These are phyloP conservation scores for Filosporella fistucella DNA, from an alignment of 495 filamentous ascomycete genomes.

Conservation along the genomic window DNA sequence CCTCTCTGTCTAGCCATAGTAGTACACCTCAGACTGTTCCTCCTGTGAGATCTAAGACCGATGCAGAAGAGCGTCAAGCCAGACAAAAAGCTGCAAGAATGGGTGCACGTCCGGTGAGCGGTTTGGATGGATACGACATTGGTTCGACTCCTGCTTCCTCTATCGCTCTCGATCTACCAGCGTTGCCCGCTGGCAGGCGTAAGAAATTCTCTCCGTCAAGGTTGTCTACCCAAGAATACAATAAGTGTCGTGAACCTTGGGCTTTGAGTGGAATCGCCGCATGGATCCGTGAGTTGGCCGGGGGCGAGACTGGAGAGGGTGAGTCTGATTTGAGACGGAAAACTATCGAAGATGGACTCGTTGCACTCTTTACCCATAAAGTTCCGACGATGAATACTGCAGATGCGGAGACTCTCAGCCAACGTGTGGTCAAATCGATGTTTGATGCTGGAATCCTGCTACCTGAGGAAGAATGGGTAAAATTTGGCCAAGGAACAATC, in stretches of 20 bases:
- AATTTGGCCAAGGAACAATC: conserved; percentile 70
- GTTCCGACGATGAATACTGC: conserved; percentile 99
- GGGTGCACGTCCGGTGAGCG: conserved; percentile 44
- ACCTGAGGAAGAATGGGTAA: conserved; percentile 96
- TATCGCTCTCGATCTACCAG: conserved; percentile 63
- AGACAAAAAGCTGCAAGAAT: conserved; percentile 30
- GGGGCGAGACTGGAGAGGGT: conserved; percentile 59
- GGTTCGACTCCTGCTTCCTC: conserved; percentile 44
- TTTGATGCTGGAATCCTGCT: conserved; percentile 71
- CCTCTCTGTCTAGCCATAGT: conserved; percentile 75
- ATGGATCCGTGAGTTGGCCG: conserved; percentile 86
- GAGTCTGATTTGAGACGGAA: conserved; percentile 76
- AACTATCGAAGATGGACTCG: conserved; percentile 77
- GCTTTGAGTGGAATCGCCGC: conserved; percentile 80
- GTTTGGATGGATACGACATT: conserved; percentile 50
- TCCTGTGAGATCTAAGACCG: conserved; percentile 88
- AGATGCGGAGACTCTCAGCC: conserved; percentile 84
- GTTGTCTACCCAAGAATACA: conserved; percentile 77
- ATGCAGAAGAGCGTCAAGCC: conserved; percentile 65
- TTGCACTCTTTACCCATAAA: conserved; percentile 89
- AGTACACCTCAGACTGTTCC: conserved; percentile 75
- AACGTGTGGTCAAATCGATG: conserved; percentile 78
- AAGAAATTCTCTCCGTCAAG: conserved; percentile 87
- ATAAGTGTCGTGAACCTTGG: conserved; percentile 86
- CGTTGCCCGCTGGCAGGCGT: conserved; percentile 61